Base-by-base conservation (phyloP, 208 protist genomes). In the Herpetomonas muscarum region DNA sequence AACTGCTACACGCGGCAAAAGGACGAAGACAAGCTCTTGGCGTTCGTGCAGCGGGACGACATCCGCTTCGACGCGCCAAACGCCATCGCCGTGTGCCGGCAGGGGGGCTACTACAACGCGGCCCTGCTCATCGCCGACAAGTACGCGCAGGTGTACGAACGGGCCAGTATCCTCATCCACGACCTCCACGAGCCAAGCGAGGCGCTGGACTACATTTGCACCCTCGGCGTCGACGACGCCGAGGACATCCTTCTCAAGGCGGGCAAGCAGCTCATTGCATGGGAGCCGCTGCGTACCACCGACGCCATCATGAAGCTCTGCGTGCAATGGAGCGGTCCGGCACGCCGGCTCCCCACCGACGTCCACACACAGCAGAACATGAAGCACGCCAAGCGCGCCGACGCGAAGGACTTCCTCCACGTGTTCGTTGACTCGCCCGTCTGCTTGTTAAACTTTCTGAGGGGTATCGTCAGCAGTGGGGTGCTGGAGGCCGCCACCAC, bases 1-100 rank as follows among this genome's bases (percentile, higher is more conserved):
- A 98, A 97, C 53, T 98, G 96, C 71, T 98, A 98, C 80, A 98
- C 94, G 25, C 98, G 98, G 59, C 73, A 96, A 17, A 95, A 95
- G 47, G 88, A 98, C 41, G 88, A 79, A 10, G 70, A 58, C 28
- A 87, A 93, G 49, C 67, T 98, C 3, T 73, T 85, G 25, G 80
- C 79, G 22, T 98, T 98, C 49, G 89, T 98, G 54, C 90, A 83
- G 51, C 68, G 76, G 32, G 66, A 79, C 31, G 89, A 97, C 51
- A 74, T 95, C 39, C 85, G 74, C 39, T 98, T 98, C 63, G 94
- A 98, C 34, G 78, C 97, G 0, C 87, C 93, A 49, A 98, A 94
- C 21, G 96, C 96, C 1, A 98, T 98, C 54, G 87, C 74, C 29
- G 92, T 98, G 1, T 97, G 90, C 57, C 71, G 91, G n/a, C 76